phyloP scores from a whole-genome alignment of 495 filamentous ascomycete species.

The Penicillium turbatum region DNA sequence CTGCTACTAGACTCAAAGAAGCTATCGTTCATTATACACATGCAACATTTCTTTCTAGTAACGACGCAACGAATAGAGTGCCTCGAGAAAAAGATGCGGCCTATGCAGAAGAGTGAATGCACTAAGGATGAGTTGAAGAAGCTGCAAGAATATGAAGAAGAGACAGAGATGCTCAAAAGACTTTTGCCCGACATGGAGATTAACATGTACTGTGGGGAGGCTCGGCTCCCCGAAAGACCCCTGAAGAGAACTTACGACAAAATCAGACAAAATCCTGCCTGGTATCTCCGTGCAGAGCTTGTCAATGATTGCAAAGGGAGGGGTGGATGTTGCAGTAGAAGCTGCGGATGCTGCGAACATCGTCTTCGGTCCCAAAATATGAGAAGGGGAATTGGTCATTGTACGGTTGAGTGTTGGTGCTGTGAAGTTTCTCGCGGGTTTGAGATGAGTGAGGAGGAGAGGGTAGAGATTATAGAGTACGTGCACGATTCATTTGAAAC shows the following conservation, averaged over 20 bases:
- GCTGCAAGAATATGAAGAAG: too few species aligned
- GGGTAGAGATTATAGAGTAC: background rate
- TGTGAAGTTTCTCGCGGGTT: background rate
- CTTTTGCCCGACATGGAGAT: too few species aligned
- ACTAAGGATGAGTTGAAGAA: too few species aligned
- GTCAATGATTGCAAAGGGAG: background rate
- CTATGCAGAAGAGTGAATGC: too few species aligned
- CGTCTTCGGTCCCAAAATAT: background rate
- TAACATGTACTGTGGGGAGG: background rate
- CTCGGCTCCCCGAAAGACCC: background rate
- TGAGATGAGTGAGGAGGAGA: background rate
- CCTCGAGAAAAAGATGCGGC: too few species aligned
- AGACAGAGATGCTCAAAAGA: too few species aligned
- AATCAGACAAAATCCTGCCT: background rate
- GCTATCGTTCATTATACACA: too few species aligned
- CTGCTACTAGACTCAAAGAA: too few species aligned
- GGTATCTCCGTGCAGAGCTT: slow-evolving; percentile 8
- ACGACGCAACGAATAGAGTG: too few species aligned
- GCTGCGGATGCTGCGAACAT: slow-evolving; percentile 9
- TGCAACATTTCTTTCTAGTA: too few species aligned
- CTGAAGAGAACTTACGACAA: background rate
- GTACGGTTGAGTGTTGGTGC: slow-evolving; percentile 4
- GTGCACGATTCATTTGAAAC: background rate
- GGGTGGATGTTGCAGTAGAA: slow-evolving; percentile 6
- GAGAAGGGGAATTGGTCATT: slow-evolving; percentile 4